phyloP scores from a whole-genome alignment of 2,329 filamentous ascomycete genomes.

The Lomentospora prolificans region DNA sequence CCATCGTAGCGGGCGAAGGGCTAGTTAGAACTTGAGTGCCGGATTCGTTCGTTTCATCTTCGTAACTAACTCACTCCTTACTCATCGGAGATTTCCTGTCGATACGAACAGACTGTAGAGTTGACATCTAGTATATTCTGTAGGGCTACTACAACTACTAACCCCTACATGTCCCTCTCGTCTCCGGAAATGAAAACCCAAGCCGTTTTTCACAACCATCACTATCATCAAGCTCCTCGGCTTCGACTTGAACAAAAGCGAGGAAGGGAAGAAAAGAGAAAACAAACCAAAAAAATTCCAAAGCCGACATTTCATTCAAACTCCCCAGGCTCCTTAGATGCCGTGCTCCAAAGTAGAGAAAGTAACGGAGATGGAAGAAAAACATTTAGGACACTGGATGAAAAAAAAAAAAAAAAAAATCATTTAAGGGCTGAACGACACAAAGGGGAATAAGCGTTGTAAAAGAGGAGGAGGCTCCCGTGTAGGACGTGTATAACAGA shows the following conservation, averaged over 20 bases:
- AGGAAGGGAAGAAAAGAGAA: not conserved
- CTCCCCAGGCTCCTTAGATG: not conserved
- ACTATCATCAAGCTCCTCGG: too few relatives aligned
- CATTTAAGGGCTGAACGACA: not conserved
- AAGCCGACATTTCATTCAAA: not conserved
- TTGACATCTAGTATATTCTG: not conserved
- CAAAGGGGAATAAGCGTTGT: too few relatives aligned
- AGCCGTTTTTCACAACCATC: not conserved
- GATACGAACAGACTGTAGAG: too few relatives aligned
- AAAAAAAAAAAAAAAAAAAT: constrained; percentile 4
- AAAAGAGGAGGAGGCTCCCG: not conserved
- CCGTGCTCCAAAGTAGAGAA: not conserved
- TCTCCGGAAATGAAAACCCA: not conserved
- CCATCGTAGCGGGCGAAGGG: too few relatives aligned
- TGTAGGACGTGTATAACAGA: not conserved
- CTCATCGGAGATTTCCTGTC: too few relatives aligned
- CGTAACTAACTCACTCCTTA: too few relatives aligned
- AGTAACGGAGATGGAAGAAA: not conserved
- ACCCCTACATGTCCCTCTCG: not conserved
- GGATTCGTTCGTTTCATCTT: too few relatives aligned
- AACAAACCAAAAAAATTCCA: not conserved
- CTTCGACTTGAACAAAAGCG: too few relatives aligned
- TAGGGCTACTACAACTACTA: not conserved
- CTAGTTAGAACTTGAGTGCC: too few relatives aligned
- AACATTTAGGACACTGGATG: not conserved